Percentiles rank a stretch among this genome's conserved stretches.
Conservation (phyloP, 164 flowering plant genomes). For the Kingdonia uniflora region DNA sequence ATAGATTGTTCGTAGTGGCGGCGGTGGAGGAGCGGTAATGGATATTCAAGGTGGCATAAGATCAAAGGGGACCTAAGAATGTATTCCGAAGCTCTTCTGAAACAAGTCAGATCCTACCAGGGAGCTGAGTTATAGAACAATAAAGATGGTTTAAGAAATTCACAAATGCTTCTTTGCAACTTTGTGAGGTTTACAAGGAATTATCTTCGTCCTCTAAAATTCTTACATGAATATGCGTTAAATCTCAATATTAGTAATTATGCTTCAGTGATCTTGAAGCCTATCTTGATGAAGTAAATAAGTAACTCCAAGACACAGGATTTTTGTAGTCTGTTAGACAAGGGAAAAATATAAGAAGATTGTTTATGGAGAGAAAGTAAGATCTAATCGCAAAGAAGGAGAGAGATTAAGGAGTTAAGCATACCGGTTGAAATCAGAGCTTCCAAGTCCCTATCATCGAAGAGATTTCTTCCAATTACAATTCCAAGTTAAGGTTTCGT, state of each 20-base stretch:
- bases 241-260: too few relatives aligned
- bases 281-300: slow-evolving; percentile 43
- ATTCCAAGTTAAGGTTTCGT: too few relatives aligned
- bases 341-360: too few relatives aligned
- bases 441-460: too few relatives aligned
- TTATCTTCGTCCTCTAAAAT: slow-evolving; percentile 43
- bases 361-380: too few relatives aligned
- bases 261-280: slow-evolving; percentile 44
- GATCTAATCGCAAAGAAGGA: too few relatives aligned
- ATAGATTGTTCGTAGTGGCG: slow-evolving; percentile 53
- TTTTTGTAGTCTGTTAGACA: too few relatives aligned
- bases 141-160: slow-evolving; percentile 55
- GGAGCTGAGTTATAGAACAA: slow-evolving; percentile 88
- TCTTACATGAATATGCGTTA: too few relatives aligned
- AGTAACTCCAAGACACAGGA: slow-evolving; percentile 17
- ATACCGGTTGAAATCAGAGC: too few relatives aligned
- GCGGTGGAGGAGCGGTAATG: slow-evolving; percentile 60
- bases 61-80: slow-evolving; percentile 73
- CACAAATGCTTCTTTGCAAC: slow-evolving; percentile 73
- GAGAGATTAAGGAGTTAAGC: too few relatives aligned
- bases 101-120: slow-evolving; percentile 93
- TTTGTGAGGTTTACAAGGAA: slow-evolving; percentile 67
- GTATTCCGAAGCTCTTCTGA: slow-evolving; percentile 86
- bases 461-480: too few relatives aligned
- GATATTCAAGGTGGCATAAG: slow-evolving; percentile 93